Percentiles rank a stretch among this genome's conserved stretches.
Evolutionary conservation across 1,139 yeast species (phyloP).

Genomic region (Debaryomyces psychrophilus): DNA sequence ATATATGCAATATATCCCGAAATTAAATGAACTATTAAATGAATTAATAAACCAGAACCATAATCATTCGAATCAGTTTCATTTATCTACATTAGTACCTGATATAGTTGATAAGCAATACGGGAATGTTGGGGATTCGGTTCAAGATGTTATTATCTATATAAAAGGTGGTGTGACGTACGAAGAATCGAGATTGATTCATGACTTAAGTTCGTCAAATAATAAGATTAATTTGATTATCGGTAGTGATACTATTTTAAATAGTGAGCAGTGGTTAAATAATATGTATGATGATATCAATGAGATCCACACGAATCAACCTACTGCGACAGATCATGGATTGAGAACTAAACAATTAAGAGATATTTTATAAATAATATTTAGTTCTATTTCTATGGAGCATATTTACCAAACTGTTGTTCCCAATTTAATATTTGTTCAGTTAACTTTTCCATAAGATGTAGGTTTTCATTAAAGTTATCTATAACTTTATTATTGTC

Average conservation of each 20-base stretch:
- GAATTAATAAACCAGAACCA: conserved; percentile 23
- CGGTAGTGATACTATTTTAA: conserved; percentile 77
- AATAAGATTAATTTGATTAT: conserved; percentile 54
- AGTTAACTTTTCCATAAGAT: conserved; percentile 70
- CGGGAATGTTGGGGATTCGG: conserved; percentile 33
- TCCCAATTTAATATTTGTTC: conserved; percentile 77
- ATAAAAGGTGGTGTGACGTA: conserved; percentile 90
- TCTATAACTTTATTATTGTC: conserved; percentile 41
- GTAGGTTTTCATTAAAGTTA: conserved; percentile 60
- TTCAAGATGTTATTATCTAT: conserved; percentile 80
- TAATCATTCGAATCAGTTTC: conserved; percentile 13
- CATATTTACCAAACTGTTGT: conserved; percentile 62
- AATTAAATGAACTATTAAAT: conserved; percentile 53
- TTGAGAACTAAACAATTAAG: conserved; percentile 26
- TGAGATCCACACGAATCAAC: conserved; percentile 13
- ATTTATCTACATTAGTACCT: conserved; percentile 45
- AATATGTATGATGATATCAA: conserved; percentile 30
- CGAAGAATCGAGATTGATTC: conserved; percentile 84
- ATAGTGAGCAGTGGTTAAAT: conserved; percentile 57
- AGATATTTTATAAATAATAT: conserved; percentile 24
- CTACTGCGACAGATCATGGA: conserved; percentile 14
- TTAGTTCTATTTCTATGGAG: conserved; percentile 29
- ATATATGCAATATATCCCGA: conserved; percentile 74
- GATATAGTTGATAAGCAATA: conserved; percentile 40
- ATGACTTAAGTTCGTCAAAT: conserved; percentile 64